Conservation (phyloP, 2,329 filamentous ascomycete genomes). For the Colletotrichum cordylinicola region DNA sequence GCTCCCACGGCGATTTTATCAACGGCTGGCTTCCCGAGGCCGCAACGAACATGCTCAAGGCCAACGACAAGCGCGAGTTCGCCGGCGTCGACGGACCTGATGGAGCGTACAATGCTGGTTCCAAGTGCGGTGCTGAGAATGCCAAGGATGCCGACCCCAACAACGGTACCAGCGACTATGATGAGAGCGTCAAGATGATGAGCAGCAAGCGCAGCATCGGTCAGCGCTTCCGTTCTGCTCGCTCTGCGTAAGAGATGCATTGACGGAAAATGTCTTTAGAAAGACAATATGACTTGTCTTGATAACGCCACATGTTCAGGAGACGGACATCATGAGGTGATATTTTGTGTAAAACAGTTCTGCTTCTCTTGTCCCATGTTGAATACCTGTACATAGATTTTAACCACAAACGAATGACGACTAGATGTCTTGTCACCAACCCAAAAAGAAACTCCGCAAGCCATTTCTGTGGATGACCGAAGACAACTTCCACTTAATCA, state of each 20-base stretch:
- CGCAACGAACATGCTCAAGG: slow-evolving; percentile 44
- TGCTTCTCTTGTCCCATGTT: neutral
- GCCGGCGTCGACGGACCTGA: slow-evolving; percentile 35
- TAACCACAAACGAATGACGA: neutral
- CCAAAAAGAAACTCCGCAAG: neutral
- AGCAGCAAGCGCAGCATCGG: slow-evolving; percentile 4
- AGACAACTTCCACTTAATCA: neutral
- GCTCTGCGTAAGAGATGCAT: neutral
- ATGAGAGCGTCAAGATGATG: slow-evolving; percentile 28
- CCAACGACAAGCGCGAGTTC: slow-evolving; percentile 41
- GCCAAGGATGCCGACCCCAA: slow-evolving; percentile 45
- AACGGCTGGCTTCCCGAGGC: slow-evolving; percentile 50
- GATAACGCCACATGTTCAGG: neutral
- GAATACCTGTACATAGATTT: neutral
- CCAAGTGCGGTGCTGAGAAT: slow-evolving; percentile 30
- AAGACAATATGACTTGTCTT: neutral
- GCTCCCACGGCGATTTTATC: slow-evolving; percentile 53
- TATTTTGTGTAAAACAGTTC: neutral
- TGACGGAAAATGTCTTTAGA: no score
- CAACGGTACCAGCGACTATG: slow-evolving; percentile 45
- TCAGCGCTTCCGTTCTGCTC: neutral
- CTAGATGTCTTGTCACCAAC: neutral
- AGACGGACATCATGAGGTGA: neutral
- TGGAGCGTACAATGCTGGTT: slow-evolving; percentile 28
- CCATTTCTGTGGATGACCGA: neutral